A percentile compares a stretch with the other conserved stretches of the same genome.
These are phyloP conservation scores for Chrysophaeum taylorii DNA, from an alignment of 352 stramenopile genomes.

Conservation along the genomic window DNA sequence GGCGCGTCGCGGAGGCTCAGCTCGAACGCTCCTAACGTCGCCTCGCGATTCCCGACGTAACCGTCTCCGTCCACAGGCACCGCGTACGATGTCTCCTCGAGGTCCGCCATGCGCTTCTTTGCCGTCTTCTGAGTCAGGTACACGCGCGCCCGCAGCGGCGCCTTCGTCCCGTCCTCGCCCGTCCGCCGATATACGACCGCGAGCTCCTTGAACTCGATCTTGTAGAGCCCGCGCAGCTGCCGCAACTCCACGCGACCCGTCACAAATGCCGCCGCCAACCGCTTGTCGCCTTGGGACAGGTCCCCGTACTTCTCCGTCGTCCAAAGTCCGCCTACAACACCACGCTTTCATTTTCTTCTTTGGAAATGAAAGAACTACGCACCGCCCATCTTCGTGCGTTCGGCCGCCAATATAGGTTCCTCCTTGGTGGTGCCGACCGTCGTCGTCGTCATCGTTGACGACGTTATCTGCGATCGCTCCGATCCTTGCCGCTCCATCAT, in stretches of 20 bases:
- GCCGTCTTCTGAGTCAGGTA: slow-evolving; percentile 7
- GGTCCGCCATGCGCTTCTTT: slow-evolving; percentile 13
- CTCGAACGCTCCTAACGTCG: neutral
- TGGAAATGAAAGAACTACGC: too few relatives aligned
- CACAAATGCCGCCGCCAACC: neutral
- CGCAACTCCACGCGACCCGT: slow-evolving; percentile 4
- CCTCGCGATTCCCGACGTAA: neutral
- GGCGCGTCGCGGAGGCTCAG: neutral
- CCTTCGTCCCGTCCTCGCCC: neutral
- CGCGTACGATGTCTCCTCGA: slow-evolving; percentile 2
- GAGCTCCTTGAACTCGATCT: neutral
- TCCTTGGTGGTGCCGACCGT: too few relatives aligned
- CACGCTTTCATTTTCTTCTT: too few relatives aligned
- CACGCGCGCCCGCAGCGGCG: neutral
- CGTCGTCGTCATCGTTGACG: too few relatives aligned
- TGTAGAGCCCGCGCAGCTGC: neutral
- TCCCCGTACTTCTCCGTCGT: slow-evolving; percentile 9
- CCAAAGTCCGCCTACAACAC: slow-evolving; percentile 1
- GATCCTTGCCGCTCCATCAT: too few relatives aligned
- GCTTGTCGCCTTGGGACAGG: neutral
- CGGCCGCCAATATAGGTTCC: neutral
- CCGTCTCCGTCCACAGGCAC: slow-evolving; percentile 9
- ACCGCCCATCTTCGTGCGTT: neutral
- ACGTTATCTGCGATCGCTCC: too few relatives aligned
- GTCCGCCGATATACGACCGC: neutral